These are phyloP conservation scores for Pseudogymnoascus sp. DNA, from an alignment of 2,329 filamentous ascomycete species.

Conservation along the genomic window DNA sequence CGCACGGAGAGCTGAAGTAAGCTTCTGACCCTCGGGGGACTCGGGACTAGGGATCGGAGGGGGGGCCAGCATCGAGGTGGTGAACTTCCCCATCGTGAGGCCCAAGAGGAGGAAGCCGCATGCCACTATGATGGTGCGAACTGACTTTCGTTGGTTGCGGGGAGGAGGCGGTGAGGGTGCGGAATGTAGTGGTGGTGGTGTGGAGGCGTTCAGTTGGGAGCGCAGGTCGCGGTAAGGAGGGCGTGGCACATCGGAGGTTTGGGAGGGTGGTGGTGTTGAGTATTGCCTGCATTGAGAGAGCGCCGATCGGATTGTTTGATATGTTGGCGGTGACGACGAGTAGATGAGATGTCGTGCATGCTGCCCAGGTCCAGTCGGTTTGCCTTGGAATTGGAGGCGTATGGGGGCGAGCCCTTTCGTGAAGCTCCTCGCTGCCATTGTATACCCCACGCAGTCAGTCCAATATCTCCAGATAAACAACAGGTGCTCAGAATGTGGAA, in stretches of 20 bases:
- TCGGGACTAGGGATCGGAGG: slow-evolving; percentile 33
- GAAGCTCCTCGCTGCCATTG: neutral
- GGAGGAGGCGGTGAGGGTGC: slow-evolving; percentile 9
- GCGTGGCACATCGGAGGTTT: neutral
- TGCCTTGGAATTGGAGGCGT: neutral
- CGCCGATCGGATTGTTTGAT: neutral
- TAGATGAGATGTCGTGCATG: neutral
- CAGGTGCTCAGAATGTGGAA: neutral
- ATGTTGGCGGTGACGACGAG: neutral
- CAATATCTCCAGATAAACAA: neutral
- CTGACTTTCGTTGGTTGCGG: slow-evolving; percentile 19
- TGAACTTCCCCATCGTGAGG: slow-evolving; percentile 30
- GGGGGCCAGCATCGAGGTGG: slow-evolving; percentile 36
- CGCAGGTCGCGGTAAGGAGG: slow-evolving; percentile 16
- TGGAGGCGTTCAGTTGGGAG: slow-evolving; percentile 20
- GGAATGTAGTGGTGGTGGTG: slow-evolving; percentile 5
- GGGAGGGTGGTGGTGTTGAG: neutral
- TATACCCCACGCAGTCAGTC: neutral
- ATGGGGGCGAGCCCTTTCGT: neutral
- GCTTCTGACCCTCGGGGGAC: slow-evolving; percentile 33
- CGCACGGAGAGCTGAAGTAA: slow-evolving; percentile 34
- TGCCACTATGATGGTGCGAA: slow-evolving; percentile 25
- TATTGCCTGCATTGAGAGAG: slow-evolving; percentile 2
- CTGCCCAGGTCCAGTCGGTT: neutral
- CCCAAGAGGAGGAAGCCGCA: slow-evolving; percentile 36